Evolutionary conservation across 495 filamentous ascomycete species (phyloP), one percentile per base, ranked within the genome.

Genomic region (Penicillium diatomitis): DNA sequence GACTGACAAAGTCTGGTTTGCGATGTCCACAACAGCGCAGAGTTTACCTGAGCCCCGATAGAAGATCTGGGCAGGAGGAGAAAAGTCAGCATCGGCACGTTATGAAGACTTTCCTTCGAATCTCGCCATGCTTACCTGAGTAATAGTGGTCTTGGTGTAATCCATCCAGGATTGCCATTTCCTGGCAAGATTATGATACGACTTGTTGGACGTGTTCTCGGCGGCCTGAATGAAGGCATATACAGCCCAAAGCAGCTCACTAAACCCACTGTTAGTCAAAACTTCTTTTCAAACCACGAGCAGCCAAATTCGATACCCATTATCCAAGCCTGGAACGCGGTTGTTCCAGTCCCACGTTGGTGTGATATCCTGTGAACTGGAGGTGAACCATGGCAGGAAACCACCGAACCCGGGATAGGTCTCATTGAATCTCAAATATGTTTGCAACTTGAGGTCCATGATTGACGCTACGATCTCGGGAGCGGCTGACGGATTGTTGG

Each of bases 341-440:
- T 67, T 62, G 3, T 54, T 51, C 62, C 62, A 67, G 46, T 67
- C 62, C 41, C 43, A 47, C 7, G 58, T 64, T 6, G 66, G 66
- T 6, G 37, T 49, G 12, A 69, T 35, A 44, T 59, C 49, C 27
- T 52, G 41, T 8, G 53, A 38, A 49, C 55, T 51, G 4, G 52
- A 49, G 4, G 54, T 48, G 38, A 55, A 62, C 66, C 66, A 67
- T 9, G 64, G 64, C 38, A 69, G 32, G 31, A 64, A 65, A 5
- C 64, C 64, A 8, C 64, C 66, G 39, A 62, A 67, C 0, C 66
- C 64, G 28, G 64, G 62, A 49, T 55, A 69, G 4, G 60, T 69
- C 50, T 63, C 50, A 36, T 67, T 69, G 50, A 69, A 69, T 42
- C 41, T 49, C 45, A 64, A 46, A 46, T 67, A 69, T 10, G 60